Evolutionary conservation across 495 filamentous ascomycete species (phyloP), one percentile per base, ranked within the genome.

Genomic region (Xylaria acuta): DNA sequence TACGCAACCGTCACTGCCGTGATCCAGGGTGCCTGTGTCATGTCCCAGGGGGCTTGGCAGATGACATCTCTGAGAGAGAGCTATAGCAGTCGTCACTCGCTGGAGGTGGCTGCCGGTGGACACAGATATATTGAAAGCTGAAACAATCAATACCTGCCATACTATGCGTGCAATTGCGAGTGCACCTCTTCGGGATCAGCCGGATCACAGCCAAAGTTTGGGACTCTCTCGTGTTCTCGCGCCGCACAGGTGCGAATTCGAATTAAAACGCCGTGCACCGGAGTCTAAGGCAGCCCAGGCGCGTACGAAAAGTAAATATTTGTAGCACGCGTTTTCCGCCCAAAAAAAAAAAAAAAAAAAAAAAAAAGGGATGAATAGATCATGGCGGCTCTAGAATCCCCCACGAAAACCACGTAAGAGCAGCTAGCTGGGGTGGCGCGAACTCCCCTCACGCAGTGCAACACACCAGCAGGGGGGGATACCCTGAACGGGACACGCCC

Each of bases 391-490:
- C 51, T 47, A 49, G 53, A 69, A 27, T 59, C n/a, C 53, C 36
- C 47, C 27, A 67, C 45, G 32, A 53, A 38, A 53, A 38, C n/a
- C 18, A 56, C 41, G 43, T 53, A 34, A 60, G 67, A 49, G 49
- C 1, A 38, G 58, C 62, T 40, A 43, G 58, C 18, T 38, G 30
- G 41, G 58, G 68, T 63, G 68, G 68, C 58, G 68, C 68, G 68
- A 70, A 70, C 68, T 22, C 43, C 34, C 68, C 68, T 70, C 68
- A 64, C 45, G 68, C 58, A 2, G 68, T 70, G 68, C 58, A 51
- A 70, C 68, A 38, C 40, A 38, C 43, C 53, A 41, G 56, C 68
- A 63, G 41, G 2, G n/a, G 5, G 5, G 34, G n/a, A 53, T 14
- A 54, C 68, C 56, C 58, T 43, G 68, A 59, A 64, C 43, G 45